Evolutionary conservation across 75 land plant genomes (phyloP), one percentile per base, ranked within the genome.

Genomic region (Larix kaempferi): DNA sequence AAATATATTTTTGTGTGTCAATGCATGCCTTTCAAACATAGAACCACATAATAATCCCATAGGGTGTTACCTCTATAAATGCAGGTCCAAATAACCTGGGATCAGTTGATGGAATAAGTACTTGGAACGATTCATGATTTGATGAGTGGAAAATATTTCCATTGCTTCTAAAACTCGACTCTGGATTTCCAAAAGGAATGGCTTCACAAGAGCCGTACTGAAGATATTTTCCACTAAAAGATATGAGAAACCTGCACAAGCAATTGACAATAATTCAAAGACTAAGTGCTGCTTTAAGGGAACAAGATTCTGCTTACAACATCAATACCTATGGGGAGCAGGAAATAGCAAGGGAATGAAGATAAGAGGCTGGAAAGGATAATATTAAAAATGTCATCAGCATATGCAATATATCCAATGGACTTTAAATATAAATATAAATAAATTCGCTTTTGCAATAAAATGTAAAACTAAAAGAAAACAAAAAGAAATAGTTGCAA

Each of bases 61-160:
- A 71, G 25, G 26, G 15, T 63, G 79, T 29, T 74, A 95, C 99
- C 98, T 97, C 99, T 75, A 95, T 77, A 77, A 91, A 94, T 74
- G 90, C 99, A 69, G 94, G 91, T 15, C 99, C 98, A 85, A 77
- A 81, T 73, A 74, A 37, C 56, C 79, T 39, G 1, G 84, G 4
- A 21, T 86, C 87, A 21, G 87, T 84, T 4, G 80, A 75, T 19
- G 89, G 79, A 64, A 95, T 73, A 81, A 52, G 25, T 78, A 94
- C 80, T 58, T 75, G 87, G 76, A 73, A 87, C 6, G 85, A 76
- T 58, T 92, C 92, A 78, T 86, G 89, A 33, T 89, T 60, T 54
- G 57, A 62, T 75, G 60, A 57, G 8, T 55, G 3, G 58, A 39
- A 13, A 55, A 29, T 49, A 16, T 78, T 77, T 14, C 25, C 65